A percentile compares a stretch with the other conserved stretches of the same genome.
Evolutionary conservation across 345 rosid species (phyloP).

Genomic region (Hibiscus mutabilis): DNA sequence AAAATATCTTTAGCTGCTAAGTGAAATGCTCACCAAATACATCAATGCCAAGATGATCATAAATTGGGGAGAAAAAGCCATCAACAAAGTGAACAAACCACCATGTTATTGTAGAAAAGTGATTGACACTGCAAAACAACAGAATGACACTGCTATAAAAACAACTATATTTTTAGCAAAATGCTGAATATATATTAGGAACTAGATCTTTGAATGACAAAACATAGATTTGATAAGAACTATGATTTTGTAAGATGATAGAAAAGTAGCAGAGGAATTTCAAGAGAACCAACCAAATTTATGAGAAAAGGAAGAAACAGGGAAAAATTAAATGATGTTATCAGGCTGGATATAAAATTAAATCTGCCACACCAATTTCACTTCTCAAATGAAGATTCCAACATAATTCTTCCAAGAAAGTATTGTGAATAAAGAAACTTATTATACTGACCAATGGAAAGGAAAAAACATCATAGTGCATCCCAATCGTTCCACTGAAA

Average conservation of each 20-base stretch:
- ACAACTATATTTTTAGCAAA: too few relatives aligned
- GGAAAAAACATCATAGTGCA: background rate
- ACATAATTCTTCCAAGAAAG: background rate
- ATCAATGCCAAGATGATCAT: slow-evolving; percentile 84
- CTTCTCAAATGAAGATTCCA: slow-evolving; percentile 1
- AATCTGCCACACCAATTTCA: background rate
- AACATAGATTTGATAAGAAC: too few relatives aligned
- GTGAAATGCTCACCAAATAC: slow-evolving; percentile 61
- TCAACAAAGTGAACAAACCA: slow-evolving; percentile 99
- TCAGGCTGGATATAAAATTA: background rate
- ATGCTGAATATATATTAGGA: too few relatives aligned
- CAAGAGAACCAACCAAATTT: background rate
- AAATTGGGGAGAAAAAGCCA: slow-evolving; percentile 94
- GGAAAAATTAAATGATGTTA: background rate
- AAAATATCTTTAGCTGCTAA: background rate
- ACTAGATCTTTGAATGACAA: background rate
- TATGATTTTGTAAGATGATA: background rate
- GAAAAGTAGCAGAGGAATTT: background rate
- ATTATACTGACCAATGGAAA: background rate
- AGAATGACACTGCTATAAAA: slow-evolving; percentile 86
- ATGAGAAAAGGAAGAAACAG: background rate
- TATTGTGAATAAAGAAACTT: background rate
- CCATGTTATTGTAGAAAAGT: slow-evolving; percentile 96
- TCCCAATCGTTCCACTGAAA: background rate
- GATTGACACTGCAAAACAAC: slow-evolving; percentile 77